phyloP scores from a whole-genome alignment of 768 basidiomycete species.

The Rhizopogon vulgaris region DNA sequence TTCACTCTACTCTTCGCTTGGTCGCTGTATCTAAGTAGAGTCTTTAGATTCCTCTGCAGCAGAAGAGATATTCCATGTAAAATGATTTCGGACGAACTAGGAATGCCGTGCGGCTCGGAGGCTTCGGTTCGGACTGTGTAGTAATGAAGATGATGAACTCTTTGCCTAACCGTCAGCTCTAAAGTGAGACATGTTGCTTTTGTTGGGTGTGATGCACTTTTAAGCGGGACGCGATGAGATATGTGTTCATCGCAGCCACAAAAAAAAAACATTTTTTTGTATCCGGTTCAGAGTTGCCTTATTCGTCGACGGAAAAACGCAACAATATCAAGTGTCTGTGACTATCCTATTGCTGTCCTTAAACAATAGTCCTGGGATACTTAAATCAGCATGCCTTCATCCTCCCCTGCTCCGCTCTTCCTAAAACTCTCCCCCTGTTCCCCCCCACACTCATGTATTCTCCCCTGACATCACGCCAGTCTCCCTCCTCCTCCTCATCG shows the following conservation, averaged over 20 bases:
- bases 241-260: not conserved
- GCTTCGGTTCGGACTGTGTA: no score
- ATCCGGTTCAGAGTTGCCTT: not conserved
- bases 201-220: no score
- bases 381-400: slow-evolving; percentile 25
- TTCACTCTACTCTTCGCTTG: no score
- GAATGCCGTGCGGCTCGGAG: no score
- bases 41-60: no score
- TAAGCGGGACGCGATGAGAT: not conserved
- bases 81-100: no score
- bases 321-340: slow-evolving; percentile 6
- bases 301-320: not conserved
- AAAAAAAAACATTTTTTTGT: not conserved
- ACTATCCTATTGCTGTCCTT: slow-evolving; percentile 14
- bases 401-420: slow-evolving; percentile 3
- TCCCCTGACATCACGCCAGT: not conserved
- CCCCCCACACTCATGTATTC: not conserved
- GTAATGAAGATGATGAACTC: no score
- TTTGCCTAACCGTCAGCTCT: no score
- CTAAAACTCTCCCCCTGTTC: not conserved
- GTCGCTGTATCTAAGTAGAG: no score
- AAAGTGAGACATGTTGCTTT: no score
- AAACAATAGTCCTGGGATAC: slow-evolving; percentile 26
- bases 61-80: no score
- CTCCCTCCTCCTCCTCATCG: slow-evolving; percentile 6